Evolutionary conservation across 75 land plant species (phyloP).

Genomic region (Selaginella moellendorffii): DNA sequence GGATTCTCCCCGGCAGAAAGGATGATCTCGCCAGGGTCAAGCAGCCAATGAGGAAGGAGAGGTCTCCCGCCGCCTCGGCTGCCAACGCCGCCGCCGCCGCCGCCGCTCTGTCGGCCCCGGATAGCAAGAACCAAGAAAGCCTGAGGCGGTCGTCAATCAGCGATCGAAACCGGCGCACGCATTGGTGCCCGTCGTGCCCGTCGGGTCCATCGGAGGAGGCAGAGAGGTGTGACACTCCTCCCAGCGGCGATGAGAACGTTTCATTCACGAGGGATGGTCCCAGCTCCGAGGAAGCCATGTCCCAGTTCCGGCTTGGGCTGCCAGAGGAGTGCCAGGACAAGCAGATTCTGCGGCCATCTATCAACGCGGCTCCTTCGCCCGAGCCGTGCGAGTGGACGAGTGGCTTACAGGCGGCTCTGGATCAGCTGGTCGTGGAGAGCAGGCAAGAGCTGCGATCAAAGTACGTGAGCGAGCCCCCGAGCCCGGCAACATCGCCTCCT

Average conservation of each 20-base stretch:
- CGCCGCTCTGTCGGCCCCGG: no score
- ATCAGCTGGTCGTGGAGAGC: background rate
- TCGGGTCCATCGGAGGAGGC: background rate
- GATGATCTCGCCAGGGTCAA: no score
- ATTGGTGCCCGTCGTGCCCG: constrained; percentile 9
- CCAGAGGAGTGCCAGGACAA: constrained; percentile 7
- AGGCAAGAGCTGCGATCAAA: background rate
- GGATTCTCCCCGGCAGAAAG: no score
- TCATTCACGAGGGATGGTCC: background rate
- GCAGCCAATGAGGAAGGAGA: no score
- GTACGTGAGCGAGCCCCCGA: constrained; percentile 1
- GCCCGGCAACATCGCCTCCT: background rate
- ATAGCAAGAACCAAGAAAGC: no score
- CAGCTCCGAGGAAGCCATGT: background rate
- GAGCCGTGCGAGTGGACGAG: background rate
- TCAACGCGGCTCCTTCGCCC: background rate
- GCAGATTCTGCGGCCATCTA: background rate
- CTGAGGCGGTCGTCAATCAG: background rate
- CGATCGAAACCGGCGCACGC: background rate
- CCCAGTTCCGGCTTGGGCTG: background rate
- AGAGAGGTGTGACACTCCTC: background rate
- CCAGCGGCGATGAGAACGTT: constrained; percentile 9
- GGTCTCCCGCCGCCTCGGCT: no score
- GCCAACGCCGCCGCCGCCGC: background rate
- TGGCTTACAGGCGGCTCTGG: background rate